phyloP scores from a whole-genome alignment of 2,329 filamentous ascomycete genomes.

The Xylaria sp. region DNA sequence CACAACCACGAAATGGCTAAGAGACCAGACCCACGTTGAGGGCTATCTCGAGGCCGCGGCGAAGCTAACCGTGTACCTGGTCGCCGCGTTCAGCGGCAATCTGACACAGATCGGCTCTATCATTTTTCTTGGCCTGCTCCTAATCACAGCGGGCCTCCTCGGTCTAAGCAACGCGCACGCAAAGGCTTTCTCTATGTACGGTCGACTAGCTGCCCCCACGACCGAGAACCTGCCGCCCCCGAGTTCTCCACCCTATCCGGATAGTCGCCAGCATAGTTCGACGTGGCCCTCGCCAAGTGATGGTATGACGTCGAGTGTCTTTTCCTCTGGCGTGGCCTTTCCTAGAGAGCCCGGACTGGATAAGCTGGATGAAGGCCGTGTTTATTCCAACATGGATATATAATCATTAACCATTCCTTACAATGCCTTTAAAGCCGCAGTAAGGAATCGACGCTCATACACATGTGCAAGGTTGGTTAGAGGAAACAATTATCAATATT shows the following conservation, averaged over 20 bases:
- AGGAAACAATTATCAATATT: neutral
- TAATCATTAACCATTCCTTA: neutral
- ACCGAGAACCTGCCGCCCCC: slow-evolving; percentile 42
- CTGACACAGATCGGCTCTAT: slow-evolving; percentile 64
- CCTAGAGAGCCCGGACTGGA: slow-evolving; percentile 34
- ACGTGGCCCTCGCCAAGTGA: slow-evolving; percentile 41
- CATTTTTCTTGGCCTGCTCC: slow-evolving; percentile 61
- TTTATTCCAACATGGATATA: slow-evolving; percentile 11
- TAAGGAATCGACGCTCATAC: neutral
- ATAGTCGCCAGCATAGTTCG: slow-evolving; percentile 39
- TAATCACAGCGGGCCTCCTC: slow-evolving; percentile 64
- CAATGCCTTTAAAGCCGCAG: neutral
- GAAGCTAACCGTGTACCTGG: slow-evolving; percentile 68
- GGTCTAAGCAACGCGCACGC: slow-evolving; percentile 65
- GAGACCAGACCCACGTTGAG: slow-evolving; percentile 61
- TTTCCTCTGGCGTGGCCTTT: slow-evolving; percentile 17
- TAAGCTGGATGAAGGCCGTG: neutral
- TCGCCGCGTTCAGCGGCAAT: slow-evolving; percentile 66
- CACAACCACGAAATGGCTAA: slow-evolving; percentile 67
- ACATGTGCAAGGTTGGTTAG: neutral
- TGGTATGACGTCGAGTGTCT: slow-evolving; percentile 41
- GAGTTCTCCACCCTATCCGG: slow-evolving; percentile 39
- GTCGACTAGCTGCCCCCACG: slow-evolving; percentile 56
- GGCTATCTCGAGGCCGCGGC: slow-evolving; percentile 63
- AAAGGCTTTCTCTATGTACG: slow-evolving; percentile 62